These are phyloP conservation scores for Seiridium unicorne DNA, from an alignment of 2,329 filamentous ascomycete species.

Conservation along the genomic window DNA sequence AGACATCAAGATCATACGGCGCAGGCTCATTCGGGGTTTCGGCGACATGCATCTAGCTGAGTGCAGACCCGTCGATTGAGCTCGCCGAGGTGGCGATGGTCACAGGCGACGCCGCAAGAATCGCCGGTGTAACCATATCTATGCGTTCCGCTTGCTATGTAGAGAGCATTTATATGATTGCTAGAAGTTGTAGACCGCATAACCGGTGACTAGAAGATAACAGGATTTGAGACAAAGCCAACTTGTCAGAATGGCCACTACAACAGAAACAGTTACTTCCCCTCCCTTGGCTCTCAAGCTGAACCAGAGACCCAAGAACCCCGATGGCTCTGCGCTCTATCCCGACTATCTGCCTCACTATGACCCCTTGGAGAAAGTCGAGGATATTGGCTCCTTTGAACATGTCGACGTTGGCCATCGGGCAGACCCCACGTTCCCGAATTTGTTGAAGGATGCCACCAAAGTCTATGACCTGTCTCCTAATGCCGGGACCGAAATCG, in stretches of 20 bases:
- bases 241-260: neutral
- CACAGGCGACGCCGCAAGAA: neutral
- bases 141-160: neutral
- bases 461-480: constrained; percentile 13
- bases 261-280: neutral
- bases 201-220: no score
- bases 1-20: no score
- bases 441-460: neutral
- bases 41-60: no score
- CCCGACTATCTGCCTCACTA: constrained; percentile 18
- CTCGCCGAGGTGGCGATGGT: neutral
- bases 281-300: constrained; percentile 1
- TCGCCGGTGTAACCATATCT: neutral
- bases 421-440: neutral
- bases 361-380: constrained; percentile 17
- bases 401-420: constrained; percentile 3
- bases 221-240: neutral
- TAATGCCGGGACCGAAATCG: constrained; percentile 13
- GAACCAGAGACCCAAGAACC: constrained; percentile 12
- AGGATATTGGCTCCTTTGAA: constrained; percentile 14
- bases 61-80: neutral
- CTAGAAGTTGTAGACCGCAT: neutral
- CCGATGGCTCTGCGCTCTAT: constrained; percentile 13
- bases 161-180: neutral
- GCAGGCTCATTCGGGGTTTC: no score